phyloP scores from a whole-genome alignment of 805 yeast species.

The Cyberlindnera veronae region DNA sequence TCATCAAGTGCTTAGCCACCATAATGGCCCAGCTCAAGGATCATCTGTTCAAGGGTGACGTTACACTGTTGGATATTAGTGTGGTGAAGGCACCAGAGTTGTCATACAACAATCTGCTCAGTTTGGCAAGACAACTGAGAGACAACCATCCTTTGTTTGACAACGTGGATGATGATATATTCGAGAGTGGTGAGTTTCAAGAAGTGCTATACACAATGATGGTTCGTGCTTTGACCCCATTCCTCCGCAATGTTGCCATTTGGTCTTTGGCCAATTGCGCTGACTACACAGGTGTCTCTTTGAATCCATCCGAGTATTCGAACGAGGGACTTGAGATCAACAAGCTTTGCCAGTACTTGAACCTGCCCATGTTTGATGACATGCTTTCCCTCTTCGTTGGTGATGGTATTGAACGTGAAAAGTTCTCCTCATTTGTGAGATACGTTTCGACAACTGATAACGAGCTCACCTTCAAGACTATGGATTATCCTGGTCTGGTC shows the following conservation, averaged over 20 bases:
- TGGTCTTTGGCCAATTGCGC: slow-evolving; percentile 54
- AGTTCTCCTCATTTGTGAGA: slow-evolving; percentile 16
- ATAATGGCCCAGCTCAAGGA: slow-evolving; percentile 25
- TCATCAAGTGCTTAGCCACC: slow-evolving; percentile 42
- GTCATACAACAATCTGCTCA: slow-evolving; percentile 6
- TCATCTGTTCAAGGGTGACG: slow-evolving; percentile 27
- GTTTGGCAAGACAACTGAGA: slow-evolving; percentile 19
- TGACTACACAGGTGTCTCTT: slow-evolving; percentile 33
- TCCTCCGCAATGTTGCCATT: slow-evolving; percentile 58
- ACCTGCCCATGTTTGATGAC: slow-evolving; percentile 38
- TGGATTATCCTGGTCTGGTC: slow-evolving; percentile 67
- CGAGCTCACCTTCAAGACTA: slow-evolving; percentile 17
- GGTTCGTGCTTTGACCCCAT: slow-evolving; percentile 57
- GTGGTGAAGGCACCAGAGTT: slow-evolving; percentile 12
- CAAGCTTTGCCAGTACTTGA: slow-evolving; percentile 46
- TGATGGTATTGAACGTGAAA: slow-evolving; percentile 26
- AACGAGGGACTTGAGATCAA: slow-evolving; percentile 47
- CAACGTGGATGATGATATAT: slow-evolving; percentile 26
- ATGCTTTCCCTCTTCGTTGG: slow-evolving; percentile 14
- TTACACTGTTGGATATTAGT: slow-evolving; percentile 36
- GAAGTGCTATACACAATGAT: slow-evolving; percentile 49
- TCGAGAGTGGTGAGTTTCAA: slow-evolving; percentile 31
- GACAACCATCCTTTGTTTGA: slow-evolving; percentile 28
- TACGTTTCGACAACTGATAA: slow-evolving; percentile 23
- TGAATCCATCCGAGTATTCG: slow-evolving; percentile 24